Base-by-base conservation (phyloP, 2,329 filamentous ascomycete species). In the Phyllosticta ampelicida region DNA sequence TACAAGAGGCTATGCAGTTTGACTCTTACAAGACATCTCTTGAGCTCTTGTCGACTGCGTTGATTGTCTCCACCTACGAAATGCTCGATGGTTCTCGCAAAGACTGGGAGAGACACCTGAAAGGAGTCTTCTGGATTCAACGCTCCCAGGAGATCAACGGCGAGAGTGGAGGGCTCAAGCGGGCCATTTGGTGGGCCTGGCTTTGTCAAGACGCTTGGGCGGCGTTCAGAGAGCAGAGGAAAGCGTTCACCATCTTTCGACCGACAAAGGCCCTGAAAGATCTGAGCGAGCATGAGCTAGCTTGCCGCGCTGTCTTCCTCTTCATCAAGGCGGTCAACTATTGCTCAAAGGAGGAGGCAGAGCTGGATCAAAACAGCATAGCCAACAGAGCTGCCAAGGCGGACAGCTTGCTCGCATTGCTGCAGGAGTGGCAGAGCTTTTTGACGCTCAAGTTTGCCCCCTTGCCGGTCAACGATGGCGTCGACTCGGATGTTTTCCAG, bases 71-170 rank as follows among this genome's bases (percentile, higher is more conserved):
- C 8, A 81, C 80, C 0, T 86, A 85, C 62, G 83, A 86, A 66
- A 86, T 85, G 83, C 76, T 85, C 11, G 80, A 83, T 55, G 79
- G 77, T 2, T 77, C 77, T 6, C 75, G 77, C 20, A 66, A 79
- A 67, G 77, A 75, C 50, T 86, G 83, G 83, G 80, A 85, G 60
- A 72, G 80, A 1, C 83, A 86, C 65, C 70, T 86, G 0, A 80
- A 84, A 64, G 83, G 83, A 0, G 81, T 85, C 0, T 86, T 85
- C 62, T 85, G 82, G 79, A 85, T 86, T n/a, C 79, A 85, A 59
- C 72, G 82, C n/a, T 82, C 78, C 0, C 80, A 82, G 54, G 75
- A 82, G 52, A 82, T 83, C 48, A 76, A 85, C 56, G 83, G 81
- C 1, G 81, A 81, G 52, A 79, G 77, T 0, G 77, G 78, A 0